phyloP scores from a whole-genome alignment of 2,329 filamentous ascomycete species.

The Fusarium graminum region DNA sequence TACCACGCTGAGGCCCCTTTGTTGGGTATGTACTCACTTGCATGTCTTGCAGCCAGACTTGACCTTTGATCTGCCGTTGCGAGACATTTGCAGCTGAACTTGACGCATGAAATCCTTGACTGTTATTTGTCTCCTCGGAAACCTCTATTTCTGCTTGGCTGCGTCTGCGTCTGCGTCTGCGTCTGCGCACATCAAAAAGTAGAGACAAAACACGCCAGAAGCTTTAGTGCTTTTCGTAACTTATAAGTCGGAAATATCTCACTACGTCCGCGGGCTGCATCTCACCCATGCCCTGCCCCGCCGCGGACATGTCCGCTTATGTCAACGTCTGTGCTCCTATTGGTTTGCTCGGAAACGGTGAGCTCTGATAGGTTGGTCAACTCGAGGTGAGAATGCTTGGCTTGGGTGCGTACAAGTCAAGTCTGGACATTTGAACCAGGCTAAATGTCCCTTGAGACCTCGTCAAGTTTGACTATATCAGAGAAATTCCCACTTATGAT shows the following conservation, averaged over 20 bases:
- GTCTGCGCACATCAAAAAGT: neutral
- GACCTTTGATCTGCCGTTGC: conserved; percentile 36
- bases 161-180: neutral
- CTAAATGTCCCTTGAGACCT: neutral
- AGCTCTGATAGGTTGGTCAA: conserved; percentile 33
- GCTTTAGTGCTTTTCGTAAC: neutral
- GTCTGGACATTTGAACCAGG: neutral
- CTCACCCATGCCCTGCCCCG: conserved; percentile 13
- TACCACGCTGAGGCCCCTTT: neutral
- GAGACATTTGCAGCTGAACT: conserved; percentile 7
- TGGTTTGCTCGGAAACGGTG: conserved; percentile 40
- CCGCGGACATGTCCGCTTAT: conserved; percentile 28
- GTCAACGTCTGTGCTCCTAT: conserved; percentile 11
- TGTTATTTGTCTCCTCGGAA: conserved; percentile 43
- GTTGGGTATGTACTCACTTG: conserved; percentile 32
- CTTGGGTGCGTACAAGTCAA: neutral
- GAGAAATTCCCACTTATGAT: conserved; percentile 16
- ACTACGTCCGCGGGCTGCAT: conserved; percentile 3
- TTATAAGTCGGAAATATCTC: conserved; percentile 28
- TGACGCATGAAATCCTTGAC: neutral
- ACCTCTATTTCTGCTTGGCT: conserved; percentile 36
- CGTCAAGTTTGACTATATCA: conserved; percentile 49
- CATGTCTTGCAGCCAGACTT: conserved; percentile 41
- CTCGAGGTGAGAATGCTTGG: neutral
- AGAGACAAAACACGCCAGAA: neutral